Percentiles rank a stretch among this genome's conserved stretches.
Conservation (phyloP, 352 stramenopile species). For the Pythium dissotocum region DNA sequence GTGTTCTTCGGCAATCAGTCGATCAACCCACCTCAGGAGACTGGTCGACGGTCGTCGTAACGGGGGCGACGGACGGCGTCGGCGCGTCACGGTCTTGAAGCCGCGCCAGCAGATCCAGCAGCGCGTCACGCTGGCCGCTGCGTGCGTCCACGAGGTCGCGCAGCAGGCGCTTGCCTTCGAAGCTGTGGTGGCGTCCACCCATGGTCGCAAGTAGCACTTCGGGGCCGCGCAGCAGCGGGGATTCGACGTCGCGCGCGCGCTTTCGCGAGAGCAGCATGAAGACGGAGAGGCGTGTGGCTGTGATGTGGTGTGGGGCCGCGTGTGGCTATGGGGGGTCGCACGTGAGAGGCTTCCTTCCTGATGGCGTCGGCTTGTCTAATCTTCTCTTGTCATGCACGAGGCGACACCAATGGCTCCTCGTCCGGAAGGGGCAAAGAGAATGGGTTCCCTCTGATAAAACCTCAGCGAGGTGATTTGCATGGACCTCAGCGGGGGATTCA, state of each 20-base stretch:
- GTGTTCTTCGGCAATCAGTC: background rate
- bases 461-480: slow-evolving; percentile 17
- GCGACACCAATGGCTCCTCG: slow-evolving; percentile 7
- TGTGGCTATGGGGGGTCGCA: background rate
- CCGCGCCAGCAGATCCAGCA: slow-evolving; percentile 37
- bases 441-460: slow-evolving; percentile 27
- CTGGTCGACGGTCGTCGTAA: slow-evolving; percentile 11
- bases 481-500: background rate
- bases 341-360: background rate
- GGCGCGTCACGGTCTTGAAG: slow-evolving; percentile 26
- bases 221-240: slow-evolving; percentile 32
- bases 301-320: background rate
- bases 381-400: slow-evolving; percentile 1
- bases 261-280: slow-evolving; percentile 58
- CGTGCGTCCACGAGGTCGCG: slow-evolving; percentile 32
- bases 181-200: background rate
- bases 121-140: slow-evolving; percentile 16
- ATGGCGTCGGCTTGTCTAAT: background rate
- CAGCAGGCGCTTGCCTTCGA: slow-evolving; percentile 44
- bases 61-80: background rate
- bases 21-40: slow-evolving; percentile 26
- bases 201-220: slow-evolving; percentile 20
- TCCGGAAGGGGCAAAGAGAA: slow-evolving; percentile 10
- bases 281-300: background rate
- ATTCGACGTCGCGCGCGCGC: slow-evolving; percentile 33